phyloP scores from a whole-genome alignment of 768 basidiomycete genomes.

The Boletellus sp. region DNA sequence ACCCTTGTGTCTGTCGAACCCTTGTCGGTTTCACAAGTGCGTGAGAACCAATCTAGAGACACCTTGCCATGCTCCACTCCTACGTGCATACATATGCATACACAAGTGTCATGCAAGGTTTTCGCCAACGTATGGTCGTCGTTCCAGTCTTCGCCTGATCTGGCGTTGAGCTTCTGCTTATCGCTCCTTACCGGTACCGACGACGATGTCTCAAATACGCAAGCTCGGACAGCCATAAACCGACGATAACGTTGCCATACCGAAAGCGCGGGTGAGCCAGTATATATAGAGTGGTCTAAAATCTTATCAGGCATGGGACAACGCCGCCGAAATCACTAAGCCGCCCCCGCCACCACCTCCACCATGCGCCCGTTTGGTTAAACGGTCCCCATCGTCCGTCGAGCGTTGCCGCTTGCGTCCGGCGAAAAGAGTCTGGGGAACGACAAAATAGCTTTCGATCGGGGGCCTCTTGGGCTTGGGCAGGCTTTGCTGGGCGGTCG shows the following conservation, averaged over 20 bases:
- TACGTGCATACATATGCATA: no score
- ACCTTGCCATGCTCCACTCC: no score
- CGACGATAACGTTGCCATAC: slow-evolving; percentile 30
- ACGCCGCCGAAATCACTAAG: slow-evolving; percentile 8
- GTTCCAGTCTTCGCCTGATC: no score
- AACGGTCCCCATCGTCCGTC: slow-evolving; percentile 22
- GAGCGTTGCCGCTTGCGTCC: slow-evolving; percentile 30
- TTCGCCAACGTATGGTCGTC: no score
- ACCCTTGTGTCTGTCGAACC: no score
- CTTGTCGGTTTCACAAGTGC: no score
- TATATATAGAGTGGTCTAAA: not conserved
- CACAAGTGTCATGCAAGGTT: no score
- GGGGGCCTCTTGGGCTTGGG: slow-evolving; percentile 29
- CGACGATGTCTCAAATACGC: not conserved
- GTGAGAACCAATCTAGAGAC: no score
- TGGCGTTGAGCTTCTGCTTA: no score
- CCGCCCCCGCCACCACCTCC: slow-evolving; percentile 4
- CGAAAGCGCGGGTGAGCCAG: slow-evolving; percentile 8
- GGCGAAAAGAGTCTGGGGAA: slow-evolving; percentile 11
- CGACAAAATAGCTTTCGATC: slow-evolving; percentile 38
- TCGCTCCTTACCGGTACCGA: no score
- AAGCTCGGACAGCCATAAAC: slow-evolving; percentile 13
- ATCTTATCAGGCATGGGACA: slow-evolving; percentile 13
- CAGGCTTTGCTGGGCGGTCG: slow-evolving; percentile 12
- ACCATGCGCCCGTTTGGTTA: slow-evolving; percentile 21